A percentile compares a stretch with the other conserved stretches of the same genome.
These are phyloP conservation scores for Metschnikowia drakensbergensis DNA, from an alignment of 805 yeast species.

Conservation along the genomic window DNA sequence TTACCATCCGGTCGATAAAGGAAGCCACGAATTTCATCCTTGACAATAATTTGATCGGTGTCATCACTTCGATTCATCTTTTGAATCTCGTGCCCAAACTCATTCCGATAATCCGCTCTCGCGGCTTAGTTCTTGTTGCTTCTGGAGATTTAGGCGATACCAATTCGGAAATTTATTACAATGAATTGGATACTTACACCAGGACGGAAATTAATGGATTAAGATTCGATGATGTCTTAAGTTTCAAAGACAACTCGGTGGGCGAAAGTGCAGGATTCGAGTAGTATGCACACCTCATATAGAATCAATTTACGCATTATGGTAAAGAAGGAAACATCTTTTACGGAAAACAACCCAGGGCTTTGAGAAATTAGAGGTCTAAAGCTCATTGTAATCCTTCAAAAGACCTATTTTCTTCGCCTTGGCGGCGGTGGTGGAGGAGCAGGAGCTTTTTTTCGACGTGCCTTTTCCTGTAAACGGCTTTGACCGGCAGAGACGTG, in stretches of 20 bases:
- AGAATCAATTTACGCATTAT: no score
- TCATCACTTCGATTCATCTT: slow-evolving; percentile 70
- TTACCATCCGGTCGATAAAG: slow-evolving; percentile 62
- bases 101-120: slow-evolving; percentile 67
- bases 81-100: slow-evolving; percentile 71
- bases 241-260: slow-evolving; percentile 50
- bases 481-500: slow-evolving; percentile 7
- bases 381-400: no score
- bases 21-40: slow-evolving; percentile 80
- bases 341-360: no score
- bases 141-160: slow-evolving; percentile 39
- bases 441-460: slow-evolving; percentile 36
- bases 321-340: no score
- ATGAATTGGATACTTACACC: slow-evolving; percentile 35
- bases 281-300: no score
- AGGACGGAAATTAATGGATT: slow-evolving; percentile 61
- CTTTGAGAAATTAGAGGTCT: no score
- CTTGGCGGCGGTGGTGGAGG: slow-evolving; percentile 33
- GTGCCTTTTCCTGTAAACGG: slow-evolving; percentile 24
- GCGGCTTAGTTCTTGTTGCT: slow-evolving; percentile 84
- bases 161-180: slow-evolving; percentile 16
- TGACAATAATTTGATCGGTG: slow-evolving; percentile 78
- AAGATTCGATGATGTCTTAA: slow-evolving; percentile 57
- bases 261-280: neutral
- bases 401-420: slow-evolving; percentile 2